phyloP scores from a whole-genome alignment of 177 flowering plant species.

The Vitis hybrid region DNA sequence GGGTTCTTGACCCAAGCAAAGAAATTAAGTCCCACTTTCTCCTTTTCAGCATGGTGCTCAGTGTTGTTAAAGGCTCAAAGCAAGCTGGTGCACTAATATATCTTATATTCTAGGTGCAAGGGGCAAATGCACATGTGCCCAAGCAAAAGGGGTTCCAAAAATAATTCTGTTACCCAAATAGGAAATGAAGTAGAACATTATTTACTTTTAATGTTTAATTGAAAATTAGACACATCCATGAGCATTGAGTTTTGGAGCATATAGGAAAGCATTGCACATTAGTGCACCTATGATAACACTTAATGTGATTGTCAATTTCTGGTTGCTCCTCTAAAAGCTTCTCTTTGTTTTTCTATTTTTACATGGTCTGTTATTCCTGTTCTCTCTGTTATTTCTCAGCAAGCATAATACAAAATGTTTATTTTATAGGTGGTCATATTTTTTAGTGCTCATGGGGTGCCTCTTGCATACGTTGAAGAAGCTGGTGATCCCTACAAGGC shows the following conservation, averaged over 20 bases:
- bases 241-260: neutral
- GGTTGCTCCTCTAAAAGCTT: neutral
- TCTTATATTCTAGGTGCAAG: neutral
- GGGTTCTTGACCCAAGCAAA: neutral
- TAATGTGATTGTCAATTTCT: neutral
- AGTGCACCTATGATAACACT: neutral
- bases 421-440: slow-evolving; percentile 77
- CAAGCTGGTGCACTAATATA: neutral
- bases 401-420: slow-evolving; percentile 2
- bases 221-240: neutral
- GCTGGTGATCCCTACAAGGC: slow-evolving; percentile 99
- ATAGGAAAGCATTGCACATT: neutral
- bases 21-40: neutral
- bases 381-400: neutral
- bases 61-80: slow-evolving; percentile 1
- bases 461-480: slow-evolving; percentile 97
- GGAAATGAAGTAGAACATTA: neutral
- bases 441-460: slow-evolving; percentile 99
- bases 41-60: neutral
- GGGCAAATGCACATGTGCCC: neutral
- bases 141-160: no score
- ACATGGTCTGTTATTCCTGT: neutral
- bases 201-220: neutral
- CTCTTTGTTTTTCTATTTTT: neutral
- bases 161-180: no score